Conservation (phyloP, 73 alveolate genomes). For the Paramecium tetraurelia region DNA sequence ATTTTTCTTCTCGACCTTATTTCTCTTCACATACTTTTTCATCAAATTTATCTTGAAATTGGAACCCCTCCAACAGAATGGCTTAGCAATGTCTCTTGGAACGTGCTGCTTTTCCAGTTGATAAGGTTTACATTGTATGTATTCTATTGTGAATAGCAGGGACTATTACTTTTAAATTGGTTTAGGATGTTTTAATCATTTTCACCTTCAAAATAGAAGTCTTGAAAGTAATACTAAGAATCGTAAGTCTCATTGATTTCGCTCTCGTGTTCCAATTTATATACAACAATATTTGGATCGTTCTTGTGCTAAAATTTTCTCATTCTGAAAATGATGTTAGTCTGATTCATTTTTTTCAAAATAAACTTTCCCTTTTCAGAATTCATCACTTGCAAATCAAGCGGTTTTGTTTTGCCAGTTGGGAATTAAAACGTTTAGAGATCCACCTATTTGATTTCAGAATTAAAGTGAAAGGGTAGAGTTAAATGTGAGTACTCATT, state of each 20-base stretch:
- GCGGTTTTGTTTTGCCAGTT: background rate
- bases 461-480: background rate
- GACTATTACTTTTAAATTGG: background rate
- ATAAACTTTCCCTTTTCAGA: background rate
- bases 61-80: conserved; percentile 13
- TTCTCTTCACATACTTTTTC: background rate
- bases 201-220: background rate
- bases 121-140: background rate
- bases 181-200: background rate
- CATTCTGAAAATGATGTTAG: background rate
- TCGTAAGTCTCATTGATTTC: background rate
- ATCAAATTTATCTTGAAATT: background rate
- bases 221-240: background rate
- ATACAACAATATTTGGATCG: background rate
- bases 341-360: background rate
- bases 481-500: background rate
- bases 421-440: background rate
- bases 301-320: background rate
- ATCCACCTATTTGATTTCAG: background rate
- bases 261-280: background rate
- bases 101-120: background rate
- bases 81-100: conserved; percentile 1
- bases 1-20: background rate
- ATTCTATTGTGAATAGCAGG: background rate
- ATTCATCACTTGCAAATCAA: background rate